phyloP scores from a whole-genome alignment of 2,329 filamentous ascomycete genomes.

The Aspergillus aculeatinus region DNA sequence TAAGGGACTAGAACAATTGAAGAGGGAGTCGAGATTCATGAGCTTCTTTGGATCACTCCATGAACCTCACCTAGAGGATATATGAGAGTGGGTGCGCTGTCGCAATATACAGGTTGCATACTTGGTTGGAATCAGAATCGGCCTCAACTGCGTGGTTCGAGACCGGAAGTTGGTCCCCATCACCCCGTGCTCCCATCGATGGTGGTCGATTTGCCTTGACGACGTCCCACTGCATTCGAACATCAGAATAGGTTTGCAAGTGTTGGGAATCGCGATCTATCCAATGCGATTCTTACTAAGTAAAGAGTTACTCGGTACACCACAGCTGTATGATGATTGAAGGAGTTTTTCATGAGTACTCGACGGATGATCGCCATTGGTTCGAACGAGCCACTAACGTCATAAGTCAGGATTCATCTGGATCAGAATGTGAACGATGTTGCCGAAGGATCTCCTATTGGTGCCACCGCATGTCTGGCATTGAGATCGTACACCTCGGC shows the following conservation, averaged over 20 bases:
- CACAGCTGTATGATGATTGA: neutral
- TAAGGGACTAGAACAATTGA: neutral
- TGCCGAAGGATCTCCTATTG: neutral
- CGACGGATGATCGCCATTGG: neutral
- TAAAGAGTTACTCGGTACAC: neutral
- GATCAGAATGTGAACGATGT: neutral
- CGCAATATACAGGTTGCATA: neutral
- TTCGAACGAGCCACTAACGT: slow-evolving; percentile 7
- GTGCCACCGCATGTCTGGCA: neutral
- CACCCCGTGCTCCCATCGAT: slow-evolving; percentile 3
- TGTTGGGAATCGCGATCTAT: neutral
- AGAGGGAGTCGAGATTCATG: neutral
- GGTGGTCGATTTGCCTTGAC: neutral
- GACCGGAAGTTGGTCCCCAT: slow-evolving; percentile 12
- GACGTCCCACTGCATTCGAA: neutral
- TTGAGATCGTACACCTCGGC: neutral
- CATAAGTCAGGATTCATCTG: slow-evolving; percentile 1
- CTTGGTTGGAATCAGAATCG: neutral
- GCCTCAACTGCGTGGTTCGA: slow-evolving; percentile 6
- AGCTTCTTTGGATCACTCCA: neutral
- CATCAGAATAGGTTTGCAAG: neutral
- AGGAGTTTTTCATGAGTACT: neutral
- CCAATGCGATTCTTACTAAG: neutral
- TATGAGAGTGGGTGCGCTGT: neutral
- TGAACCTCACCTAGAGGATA: neutral